Evolutionary conservation across 2,329 filamentous ascomycete species (phyloP).

Genomic region (Phoma sp.): DNA sequence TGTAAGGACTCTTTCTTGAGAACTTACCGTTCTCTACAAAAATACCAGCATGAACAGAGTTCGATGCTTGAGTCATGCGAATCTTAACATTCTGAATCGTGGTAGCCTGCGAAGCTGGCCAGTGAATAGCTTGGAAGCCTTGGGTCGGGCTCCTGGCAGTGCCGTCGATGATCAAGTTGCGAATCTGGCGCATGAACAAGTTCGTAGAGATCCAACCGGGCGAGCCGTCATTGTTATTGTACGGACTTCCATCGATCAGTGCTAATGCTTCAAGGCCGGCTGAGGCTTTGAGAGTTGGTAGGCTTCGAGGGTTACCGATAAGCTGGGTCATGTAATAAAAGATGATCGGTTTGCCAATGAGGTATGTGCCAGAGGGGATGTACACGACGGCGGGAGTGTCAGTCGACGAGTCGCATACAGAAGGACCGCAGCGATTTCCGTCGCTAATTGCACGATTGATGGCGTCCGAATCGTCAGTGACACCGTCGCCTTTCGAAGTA

Average conservation of each 20-base stretch:
- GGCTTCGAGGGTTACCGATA: slow-evolving; percentile 64
- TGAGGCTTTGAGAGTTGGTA: slow-evolving; percentile 64
- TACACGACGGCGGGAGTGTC: slow-evolving; percentile 64
- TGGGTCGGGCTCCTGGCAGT: slow-evolving; percentile 57
- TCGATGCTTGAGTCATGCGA: slow-evolving; percentile 48
- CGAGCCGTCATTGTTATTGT: slow-evolving; percentile 46
- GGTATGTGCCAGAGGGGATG: slow-evolving; percentile 67
- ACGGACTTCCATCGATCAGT: slow-evolving; percentile 66
- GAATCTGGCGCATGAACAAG: slow-evolving; percentile 70
- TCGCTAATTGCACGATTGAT: slow-evolving; percentile 59
- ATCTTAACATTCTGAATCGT: slow-evolving; percentile 57
- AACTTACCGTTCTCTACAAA: slow-evolving; percentile 54
- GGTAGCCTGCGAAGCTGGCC: slow-evolving; percentile 57
- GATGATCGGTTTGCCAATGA: slow-evolving; percentile 59
- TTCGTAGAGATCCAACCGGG: slow-evolving; percentile 62
- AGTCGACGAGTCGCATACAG: slow-evolving; percentile 56
- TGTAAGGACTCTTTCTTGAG: neutral
- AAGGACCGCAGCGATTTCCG: slow-evolving; percentile 54
- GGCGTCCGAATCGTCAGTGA: slow-evolving; percentile 60
- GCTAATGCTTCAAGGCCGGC: slow-evolving; percentile 62
- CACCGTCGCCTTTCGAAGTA: slow-evolving; percentile 43
- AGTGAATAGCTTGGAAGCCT: slow-evolving; percentile 58
- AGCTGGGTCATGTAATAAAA: slow-evolving; percentile 71
- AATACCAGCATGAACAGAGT: slow-evolving; percentile 58
- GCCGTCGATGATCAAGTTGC: slow-evolving; percentile 70